Evolutionary conservation across 331 rosid species (phyloP).

Genomic region (Malus hybrid): DNA sequence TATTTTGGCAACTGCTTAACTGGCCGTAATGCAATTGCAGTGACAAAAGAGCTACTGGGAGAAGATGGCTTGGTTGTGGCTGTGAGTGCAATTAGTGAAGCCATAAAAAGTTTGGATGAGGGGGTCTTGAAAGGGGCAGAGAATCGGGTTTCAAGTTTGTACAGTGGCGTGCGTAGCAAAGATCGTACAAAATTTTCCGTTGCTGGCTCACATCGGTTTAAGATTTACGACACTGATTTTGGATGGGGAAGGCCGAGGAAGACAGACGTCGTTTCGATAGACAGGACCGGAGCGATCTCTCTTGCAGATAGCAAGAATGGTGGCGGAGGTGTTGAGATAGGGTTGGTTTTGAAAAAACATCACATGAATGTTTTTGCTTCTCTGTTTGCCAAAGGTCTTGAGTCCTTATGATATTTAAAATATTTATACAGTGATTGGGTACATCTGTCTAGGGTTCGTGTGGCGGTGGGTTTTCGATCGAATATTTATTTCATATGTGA

Average conservation of each 20-base stretch:
- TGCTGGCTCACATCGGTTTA: constrained; percentile 23
- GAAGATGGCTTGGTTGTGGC: background rate
- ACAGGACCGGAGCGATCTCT: background rate
- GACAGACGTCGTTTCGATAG: constrained; percentile 13
- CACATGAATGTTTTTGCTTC: constrained; percentile 8
- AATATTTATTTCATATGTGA: too few species aligned
- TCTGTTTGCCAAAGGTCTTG: constrained; percentile 15
- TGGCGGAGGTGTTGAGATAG: constrained; percentile 22
- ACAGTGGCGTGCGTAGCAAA: background rate
- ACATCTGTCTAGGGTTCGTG: too few species aligned
- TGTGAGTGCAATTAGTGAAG: background rate
- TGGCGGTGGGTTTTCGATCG: too few species aligned
- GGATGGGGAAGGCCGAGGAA: constrained; percentile 29
- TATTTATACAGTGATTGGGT: too few species aligned
- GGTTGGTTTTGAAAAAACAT: constrained; percentile 20
- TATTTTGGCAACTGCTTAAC: constrained; percentile 26
- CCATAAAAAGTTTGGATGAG: constrained; percentile 12
- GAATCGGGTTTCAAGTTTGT: background rate
- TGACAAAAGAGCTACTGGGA: background rate
- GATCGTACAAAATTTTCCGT: background rate
- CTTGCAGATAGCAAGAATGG: constrained; percentile 21
- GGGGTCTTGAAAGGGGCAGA: constrained; percentile 15
- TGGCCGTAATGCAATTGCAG: background rate
- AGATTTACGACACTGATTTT: constrained; percentile 21
- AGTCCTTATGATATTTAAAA: background rate